Percentiles rank a stretch among this genome's conserved stretches.
Conservation (phyloP, 495 filamentous ascomycete genomes). For the Penicillium argentinense region DNA sequence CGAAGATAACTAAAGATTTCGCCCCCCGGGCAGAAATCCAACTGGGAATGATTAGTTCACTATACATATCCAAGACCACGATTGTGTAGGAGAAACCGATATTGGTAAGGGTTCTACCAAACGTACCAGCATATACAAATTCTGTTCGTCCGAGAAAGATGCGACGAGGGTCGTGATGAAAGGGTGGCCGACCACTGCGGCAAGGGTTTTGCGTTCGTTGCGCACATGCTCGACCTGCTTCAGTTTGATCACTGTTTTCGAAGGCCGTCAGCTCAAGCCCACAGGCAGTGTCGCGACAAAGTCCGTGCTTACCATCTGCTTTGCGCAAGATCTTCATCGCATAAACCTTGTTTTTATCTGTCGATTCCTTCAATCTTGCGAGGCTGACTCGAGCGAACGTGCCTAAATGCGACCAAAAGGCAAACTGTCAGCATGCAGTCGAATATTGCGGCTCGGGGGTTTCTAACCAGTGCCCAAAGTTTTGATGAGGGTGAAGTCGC, state of each 20-base stretch:
- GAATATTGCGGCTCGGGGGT: constrained; percentile 4
- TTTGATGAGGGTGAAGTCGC: constrained; percentile 82
- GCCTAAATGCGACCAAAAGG: constrained; percentile 51
- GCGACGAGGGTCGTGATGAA: constrained; percentile 92
- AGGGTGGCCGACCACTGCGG: constrained; percentile 85
- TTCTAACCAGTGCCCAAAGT: constrained; percentile 82
- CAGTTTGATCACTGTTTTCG: constrained; percentile 74
- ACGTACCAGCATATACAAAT: constrained; percentile 85
- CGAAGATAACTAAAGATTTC: constrained; percentile 95
- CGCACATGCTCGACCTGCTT: constrained; percentile 98
- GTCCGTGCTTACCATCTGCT: constrained; percentile 58
- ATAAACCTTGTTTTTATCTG: constrained; percentile 71
- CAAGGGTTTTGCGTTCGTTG: constrained; percentile 85
- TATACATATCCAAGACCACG: constrained; percentile 2
- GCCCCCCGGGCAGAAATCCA: constrained; percentile 91
- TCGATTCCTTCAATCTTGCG: constrained; percentile 61
- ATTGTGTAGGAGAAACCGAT: background rate
- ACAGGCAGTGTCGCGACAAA: background rate
- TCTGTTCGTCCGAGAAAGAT: constrained; percentile 86
- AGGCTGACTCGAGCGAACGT: constrained; percentile 97
- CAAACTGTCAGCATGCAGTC: constrained; percentile 27
- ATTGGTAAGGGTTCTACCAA: background rate
- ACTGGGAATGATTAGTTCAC: constrained; percentile 39
- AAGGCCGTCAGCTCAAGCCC: background rate
- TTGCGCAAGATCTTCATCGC: constrained; percentile 94